These are phyloP conservation scores for Teratosphaeria pseudoeucalypti DNA, from an alignment of 2,329 filamentous ascomycete genomes.

Conservation along the genomic window DNA sequence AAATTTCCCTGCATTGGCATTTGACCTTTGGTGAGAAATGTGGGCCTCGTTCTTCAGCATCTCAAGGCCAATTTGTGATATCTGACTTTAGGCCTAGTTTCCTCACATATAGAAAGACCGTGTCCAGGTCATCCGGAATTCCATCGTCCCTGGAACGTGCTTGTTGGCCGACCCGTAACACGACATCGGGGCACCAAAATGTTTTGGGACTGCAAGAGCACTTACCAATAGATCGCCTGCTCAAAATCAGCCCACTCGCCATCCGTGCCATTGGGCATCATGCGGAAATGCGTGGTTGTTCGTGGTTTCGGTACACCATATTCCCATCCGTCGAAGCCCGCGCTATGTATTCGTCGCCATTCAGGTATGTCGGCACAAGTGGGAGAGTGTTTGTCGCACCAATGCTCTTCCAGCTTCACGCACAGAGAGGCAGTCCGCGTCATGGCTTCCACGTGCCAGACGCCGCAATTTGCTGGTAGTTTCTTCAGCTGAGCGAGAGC, in stretches of 20 bases:
- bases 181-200: neutral
- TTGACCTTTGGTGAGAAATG: neutral
- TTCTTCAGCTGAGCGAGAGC: slow-evolving; percentile 16
- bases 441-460: slow-evolving; percentile 22
- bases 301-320: slow-evolving; percentile 3
- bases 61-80: neutral
- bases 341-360: slow-evolving; percentile 18
- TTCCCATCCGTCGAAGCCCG: slow-evolving; percentile 17
- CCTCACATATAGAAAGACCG: neutral
- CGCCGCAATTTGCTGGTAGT: slow-evolving; percentile 13
- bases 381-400: slow-evolving; percentile 9
- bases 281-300: slow-evolving; percentile 3
- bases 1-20: neutral
- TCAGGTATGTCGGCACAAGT: slow-evolving; percentile 21
- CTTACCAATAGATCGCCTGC: slow-evolving; percentile 14
- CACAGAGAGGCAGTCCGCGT: slow-evolving; percentile 13
- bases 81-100: neutral
- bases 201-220: neutral
- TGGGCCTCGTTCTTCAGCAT: neutral
- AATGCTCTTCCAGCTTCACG: slow-evolving; percentile 16
- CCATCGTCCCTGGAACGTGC: neutral
- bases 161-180: neutral
- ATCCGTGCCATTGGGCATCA: slow-evolving; percentile 21
- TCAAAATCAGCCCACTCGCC: slow-evolving; percentile 19
- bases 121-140: neutral